These are phyloP conservation scores for Chaetomiaceae sp. DNA, from an alignment of 2,329 filamentous ascomycete species.

Conservation along the genomic window DNA sequence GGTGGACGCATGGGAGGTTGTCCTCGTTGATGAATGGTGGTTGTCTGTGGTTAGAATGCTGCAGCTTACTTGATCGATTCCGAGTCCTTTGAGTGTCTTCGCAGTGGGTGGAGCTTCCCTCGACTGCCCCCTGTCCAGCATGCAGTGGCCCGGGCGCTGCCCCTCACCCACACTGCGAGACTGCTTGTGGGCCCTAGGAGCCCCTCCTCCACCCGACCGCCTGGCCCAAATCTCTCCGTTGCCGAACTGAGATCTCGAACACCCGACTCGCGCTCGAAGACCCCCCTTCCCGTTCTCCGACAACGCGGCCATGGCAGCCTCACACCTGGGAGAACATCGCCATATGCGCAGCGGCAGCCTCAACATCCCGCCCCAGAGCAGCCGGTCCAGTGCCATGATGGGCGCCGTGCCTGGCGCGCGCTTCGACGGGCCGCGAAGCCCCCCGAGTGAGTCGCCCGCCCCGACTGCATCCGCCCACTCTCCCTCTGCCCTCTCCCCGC, in stretches of 20 bases:
- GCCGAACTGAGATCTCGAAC: neutral
- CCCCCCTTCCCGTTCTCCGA: conserved; percentile 6
- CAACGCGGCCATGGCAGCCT: conserved; percentile 22
- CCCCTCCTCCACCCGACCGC: conserved; percentile 15
- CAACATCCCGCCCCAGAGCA: conserved; percentile 39
- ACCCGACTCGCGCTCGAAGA: neutral
- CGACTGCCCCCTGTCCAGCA: no score
- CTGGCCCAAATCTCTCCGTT: conserved; percentile 2
- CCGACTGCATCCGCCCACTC: no score
- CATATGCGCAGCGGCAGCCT: conserved; percentile 54
- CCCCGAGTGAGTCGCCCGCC: conserved; percentile 52
- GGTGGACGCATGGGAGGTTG: no score
- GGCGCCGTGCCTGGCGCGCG: conserved; percentile 34
- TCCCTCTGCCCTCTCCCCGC: no score
- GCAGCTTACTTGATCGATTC: no score
- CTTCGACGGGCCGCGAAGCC: conserved; percentile 57
- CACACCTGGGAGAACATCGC: conserved; percentile 27
- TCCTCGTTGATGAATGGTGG: no score
- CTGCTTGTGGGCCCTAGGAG: conserved; percentile 13
- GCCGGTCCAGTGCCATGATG: conserved; percentile 28
- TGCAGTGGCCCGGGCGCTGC: conserved; percentile 9
- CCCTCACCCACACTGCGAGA: conserved; percentile 10
- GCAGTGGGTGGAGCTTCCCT: no score
- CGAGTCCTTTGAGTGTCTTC: no score
- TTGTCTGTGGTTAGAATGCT: no score